phyloP scores from a whole-genome alignment of 768 basidiomycete genomes.

The Pleurotus platypus region DNA sequence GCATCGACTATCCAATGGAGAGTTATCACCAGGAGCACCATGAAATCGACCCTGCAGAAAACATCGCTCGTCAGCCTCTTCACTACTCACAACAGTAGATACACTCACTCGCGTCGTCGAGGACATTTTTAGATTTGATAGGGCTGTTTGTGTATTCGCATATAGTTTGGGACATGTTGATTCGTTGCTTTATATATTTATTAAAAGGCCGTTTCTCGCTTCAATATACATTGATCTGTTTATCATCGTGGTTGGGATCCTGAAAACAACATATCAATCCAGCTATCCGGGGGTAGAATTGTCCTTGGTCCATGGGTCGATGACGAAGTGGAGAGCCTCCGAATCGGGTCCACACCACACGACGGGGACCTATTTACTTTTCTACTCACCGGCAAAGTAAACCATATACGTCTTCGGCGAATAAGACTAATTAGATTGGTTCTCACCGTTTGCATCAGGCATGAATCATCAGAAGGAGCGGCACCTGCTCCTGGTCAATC shows the following conservation, averaged over 20 bases:
- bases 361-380: background rate
- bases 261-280: background rate
- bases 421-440: background rate
- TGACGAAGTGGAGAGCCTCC: background rate
- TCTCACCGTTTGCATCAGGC: too few relatives aligned
- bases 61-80: background rate
- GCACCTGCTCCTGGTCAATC: too few relatives aligned
- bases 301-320: background rate
- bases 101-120: background rate
- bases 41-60: background rate
- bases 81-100: background rate
- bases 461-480: too few relatives aligned
- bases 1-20: background rate
- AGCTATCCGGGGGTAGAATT: background rate
- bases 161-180: background rate
- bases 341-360: background rate
- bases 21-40: background rate
- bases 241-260: background rate
- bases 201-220: background rate
- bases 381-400: background rate
- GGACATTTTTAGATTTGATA: background rate
- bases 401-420: conserved; percentile 1
- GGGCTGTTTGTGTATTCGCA: background rate
- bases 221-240: background rate
- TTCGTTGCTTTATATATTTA: background rate